Evolutionary conservation across 345 rosid genomes (phyloP).

Genomic region (Gossypium arboreum): DNA sequence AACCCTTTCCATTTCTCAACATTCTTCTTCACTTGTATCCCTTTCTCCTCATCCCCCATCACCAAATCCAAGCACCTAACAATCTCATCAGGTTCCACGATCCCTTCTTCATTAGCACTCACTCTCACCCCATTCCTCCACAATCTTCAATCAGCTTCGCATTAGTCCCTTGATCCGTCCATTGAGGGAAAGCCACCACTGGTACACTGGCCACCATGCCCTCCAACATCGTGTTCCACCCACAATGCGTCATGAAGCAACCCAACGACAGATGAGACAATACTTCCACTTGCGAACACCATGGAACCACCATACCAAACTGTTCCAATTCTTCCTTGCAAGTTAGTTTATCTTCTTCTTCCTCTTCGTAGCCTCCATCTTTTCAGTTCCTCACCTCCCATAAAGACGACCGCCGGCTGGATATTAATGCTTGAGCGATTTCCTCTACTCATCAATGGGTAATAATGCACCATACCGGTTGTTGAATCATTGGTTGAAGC

Average conservation of each 20-base stretch:
- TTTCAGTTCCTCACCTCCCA: no score
- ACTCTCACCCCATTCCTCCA: slow-evolving; percentile 62
- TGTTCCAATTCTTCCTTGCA: slow-evolving; percentile 41
- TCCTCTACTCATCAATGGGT: no score
- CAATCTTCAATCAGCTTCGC: slow-evolving; percentile 49
- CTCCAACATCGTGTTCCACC: slow-evolving; percentile 75
- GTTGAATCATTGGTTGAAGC: no score
- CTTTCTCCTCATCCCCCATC: slow-evolving; percentile 38
- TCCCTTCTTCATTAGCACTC: slow-evolving; percentile 33
- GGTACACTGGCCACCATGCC: slow-evolving; percentile 49
- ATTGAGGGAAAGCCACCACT: slow-evolving; percentile 63
- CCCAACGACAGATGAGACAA: slow-evolving; percentile 51
- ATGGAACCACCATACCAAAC: slow-evolving; percentile 51
- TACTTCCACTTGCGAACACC: slow-evolving; percentile 69
- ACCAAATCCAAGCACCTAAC: slow-evolving; percentile 37
- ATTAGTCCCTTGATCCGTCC: slow-evolving; percentile 55
- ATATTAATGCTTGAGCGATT: no score
- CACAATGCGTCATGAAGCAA: slow-evolving; percentile 70
- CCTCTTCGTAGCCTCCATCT: slow-evolving; percentile 8
- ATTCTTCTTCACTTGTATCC: slow-evolving; percentile 35
- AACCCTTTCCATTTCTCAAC: slow-evolving; percentile 47
- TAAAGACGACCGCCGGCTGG: no score
- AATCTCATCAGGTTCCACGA: slow-evolving; percentile 29
- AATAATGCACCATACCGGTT: no score
- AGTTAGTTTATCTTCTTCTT: slow-evolving; percentile 18